Percentiles rank a stretch among this genome's conserved stretches.
Conservation (phyloP, 495 filamentous ascomycete genomes). For the Friedmanniomyces endolithicus region DNA sequence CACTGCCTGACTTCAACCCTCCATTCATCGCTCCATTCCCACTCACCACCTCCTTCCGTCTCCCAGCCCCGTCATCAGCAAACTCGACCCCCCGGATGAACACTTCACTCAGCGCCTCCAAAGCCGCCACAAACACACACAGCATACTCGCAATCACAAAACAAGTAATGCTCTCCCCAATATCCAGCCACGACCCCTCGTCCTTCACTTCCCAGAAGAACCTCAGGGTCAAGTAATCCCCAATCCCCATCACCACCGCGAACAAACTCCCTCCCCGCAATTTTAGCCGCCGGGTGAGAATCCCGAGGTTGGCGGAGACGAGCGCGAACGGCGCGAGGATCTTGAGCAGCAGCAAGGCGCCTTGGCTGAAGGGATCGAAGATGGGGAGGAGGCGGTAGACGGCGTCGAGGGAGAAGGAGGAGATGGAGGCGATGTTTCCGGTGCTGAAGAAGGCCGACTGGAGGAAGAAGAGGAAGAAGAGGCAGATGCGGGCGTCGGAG, state of each 20-base stretch:
- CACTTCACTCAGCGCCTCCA: slow-evolving; percentile 76
- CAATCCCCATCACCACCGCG: slow-evolving; percentile 84
- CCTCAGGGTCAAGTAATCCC: slow-evolving; percentile 84
- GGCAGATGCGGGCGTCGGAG: slow-evolving; percentile 68
- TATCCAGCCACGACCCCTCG: slow-evolving; percentile 94
- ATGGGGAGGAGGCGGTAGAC: slow-evolving; percentile 85
- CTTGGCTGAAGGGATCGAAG: slow-evolving; percentile 89
- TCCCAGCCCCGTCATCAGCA: slow-evolving; percentile 22
- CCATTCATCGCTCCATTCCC: slow-evolving; percentile 7
- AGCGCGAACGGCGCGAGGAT: slow-evolving; percentile 87
- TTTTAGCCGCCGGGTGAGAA: slow-evolving; percentile 75
- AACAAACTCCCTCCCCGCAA: slow-evolving; percentile 77
- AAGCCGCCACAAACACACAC: slow-evolving; percentile 76
- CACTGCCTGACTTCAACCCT: not conserved
- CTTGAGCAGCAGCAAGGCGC: slow-evolving; percentile 76
- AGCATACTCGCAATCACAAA: slow-evolving; percentile 84
- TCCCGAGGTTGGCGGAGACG: slow-evolving; percentile 84
- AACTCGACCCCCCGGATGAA: slow-evolving; percentile 77
- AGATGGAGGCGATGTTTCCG: slow-evolving; percentile 89
- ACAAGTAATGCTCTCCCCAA: slow-evolving; percentile 88
- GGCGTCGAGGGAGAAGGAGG: slow-evolving; percentile 85
- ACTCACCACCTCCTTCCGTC: not conserved
- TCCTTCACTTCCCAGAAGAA: slow-evolving; percentile 98
- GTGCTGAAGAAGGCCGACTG: slow-evolving; percentile 96
- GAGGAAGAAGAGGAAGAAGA: slow-evolving; percentile 91